These are phyloP conservation scores for Cystofilobasidium capitatum DNA, from an alignment of 768 basidiomycete genomes.

Conservation along the genomic window DNA sequence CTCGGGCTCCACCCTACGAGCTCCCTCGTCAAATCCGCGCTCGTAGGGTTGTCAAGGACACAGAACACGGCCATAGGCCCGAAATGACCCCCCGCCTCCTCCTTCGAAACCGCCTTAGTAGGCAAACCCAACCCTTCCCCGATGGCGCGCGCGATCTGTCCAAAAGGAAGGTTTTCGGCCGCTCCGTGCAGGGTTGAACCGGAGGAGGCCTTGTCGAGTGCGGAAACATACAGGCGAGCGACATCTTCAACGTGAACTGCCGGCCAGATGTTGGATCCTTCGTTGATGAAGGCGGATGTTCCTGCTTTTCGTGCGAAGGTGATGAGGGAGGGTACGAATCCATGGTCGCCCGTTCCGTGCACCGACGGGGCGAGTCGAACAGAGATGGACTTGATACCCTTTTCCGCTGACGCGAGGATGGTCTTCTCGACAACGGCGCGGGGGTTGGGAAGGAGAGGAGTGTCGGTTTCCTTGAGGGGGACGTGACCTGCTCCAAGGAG, in stretches of 20 bases:
- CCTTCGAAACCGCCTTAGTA: constrained; percentile 14
- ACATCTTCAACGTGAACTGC: constrained; percentile 32
- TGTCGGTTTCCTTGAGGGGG: neutral
- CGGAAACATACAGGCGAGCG: constrained; percentile 29
- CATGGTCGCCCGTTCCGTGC: constrained; percentile 10
- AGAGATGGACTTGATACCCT: constrained; percentile 1
- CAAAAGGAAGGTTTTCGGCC: constrained; percentile 18
- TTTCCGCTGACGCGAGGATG: neutral
- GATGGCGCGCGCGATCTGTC: constrained; percentile 25
- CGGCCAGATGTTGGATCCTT: constrained; percentile 27
- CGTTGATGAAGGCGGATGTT: neutral
- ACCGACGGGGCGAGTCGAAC: constrained; percentile 17
- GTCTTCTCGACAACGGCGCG: neutral
- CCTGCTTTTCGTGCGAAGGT: neutral
- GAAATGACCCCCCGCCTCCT: constrained; percentile 18
- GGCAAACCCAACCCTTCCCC: constrained; percentile 24
- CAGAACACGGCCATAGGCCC: neutral
- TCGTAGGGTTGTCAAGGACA: neutral
- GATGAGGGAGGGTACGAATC: neutral
- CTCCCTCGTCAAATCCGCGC: constrained; percentile 24
- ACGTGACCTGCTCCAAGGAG: neutral
- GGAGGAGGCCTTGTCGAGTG: constrained; percentile 28
- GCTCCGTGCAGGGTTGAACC: constrained; percentile 27
- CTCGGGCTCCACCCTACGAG: constrained; percentile 37
- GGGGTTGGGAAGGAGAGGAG: neutral